These are phyloP conservation scores for Macadamia tetraphylla DNA, from an alignment of 164 flowering plant genomes.

Conservation along the genomic window DNA sequence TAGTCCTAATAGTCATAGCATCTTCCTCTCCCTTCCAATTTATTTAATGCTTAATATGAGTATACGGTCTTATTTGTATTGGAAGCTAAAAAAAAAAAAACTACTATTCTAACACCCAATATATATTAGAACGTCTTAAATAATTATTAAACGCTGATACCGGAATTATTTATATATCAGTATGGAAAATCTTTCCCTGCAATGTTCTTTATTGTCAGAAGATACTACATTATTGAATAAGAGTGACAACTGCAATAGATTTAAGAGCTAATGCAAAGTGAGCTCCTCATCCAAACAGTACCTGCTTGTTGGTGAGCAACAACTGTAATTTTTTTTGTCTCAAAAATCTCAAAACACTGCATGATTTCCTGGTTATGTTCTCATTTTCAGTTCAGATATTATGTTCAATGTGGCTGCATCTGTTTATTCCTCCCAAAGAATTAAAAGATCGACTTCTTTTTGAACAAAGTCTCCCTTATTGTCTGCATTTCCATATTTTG, in stretches of 20 bases:
- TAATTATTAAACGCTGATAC: no score
- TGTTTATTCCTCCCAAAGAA: not conserved
- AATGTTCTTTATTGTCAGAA: no score
- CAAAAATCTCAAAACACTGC: not conserved
- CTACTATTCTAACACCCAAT: no score
- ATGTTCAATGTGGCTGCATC: not conserved
- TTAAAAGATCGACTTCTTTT: not conserved
- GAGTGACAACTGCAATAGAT: not conserved
- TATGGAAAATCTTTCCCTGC: no score
- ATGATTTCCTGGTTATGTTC: not conserved
- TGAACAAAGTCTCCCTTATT: not conserved
- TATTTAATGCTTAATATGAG: no score
- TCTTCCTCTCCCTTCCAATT: no score
- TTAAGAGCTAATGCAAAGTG: not conserved
- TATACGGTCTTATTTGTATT: no score
- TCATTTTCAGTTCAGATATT: not conserved
- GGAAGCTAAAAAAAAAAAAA: no score
- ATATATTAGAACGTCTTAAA: no score
- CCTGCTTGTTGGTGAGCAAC: not conserved
- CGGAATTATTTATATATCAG: no score
- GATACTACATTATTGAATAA: no score
- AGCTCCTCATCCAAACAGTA: not conserved
- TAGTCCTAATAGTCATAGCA: no score
- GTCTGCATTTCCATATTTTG: not conserved
- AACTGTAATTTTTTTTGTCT: not conserved